Percentiles rank a stretch among this genome's conserved stretches.
These are phyloP conservation scores for Ehretia macrophylla DNA, from an alignment of 257 asterid species.

Conservation along the genomic window DNA sequence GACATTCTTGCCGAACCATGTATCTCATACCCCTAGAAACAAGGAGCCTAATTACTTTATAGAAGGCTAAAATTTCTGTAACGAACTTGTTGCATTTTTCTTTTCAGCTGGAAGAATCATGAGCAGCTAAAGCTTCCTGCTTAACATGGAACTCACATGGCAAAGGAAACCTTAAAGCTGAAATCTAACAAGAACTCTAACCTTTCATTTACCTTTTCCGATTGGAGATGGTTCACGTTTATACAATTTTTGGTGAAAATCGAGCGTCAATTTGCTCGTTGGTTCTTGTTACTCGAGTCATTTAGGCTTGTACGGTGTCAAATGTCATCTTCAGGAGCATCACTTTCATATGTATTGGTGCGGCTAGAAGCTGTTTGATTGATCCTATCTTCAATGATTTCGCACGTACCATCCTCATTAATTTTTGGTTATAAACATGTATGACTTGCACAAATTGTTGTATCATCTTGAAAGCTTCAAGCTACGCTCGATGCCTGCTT, in stretches of 20 bases:
- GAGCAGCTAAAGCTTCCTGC: constrained; percentile 41
- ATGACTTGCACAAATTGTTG: no score
- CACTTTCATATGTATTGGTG: no score
- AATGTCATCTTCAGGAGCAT: no score
- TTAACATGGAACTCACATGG: constrained; percentile 7
- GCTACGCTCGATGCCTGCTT: no score
- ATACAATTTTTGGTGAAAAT: background rate
- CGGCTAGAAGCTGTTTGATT: no score
- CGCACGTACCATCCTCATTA: no score
- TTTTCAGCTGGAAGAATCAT: constrained; percentile 39
- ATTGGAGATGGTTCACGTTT: background rate
- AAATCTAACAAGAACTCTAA: background rate
- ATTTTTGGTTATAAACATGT: no score
- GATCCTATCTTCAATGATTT: no score
- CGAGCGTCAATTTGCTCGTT: background rate
- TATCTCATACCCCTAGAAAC: background rate
- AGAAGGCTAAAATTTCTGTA: background rate
- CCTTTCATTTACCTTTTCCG: background rate
- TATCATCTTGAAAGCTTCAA: no score
- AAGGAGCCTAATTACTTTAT: no score
- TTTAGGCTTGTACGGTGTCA: no score
- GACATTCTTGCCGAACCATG: background rate
- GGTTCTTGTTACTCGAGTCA: no score
- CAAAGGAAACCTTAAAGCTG: background rate
- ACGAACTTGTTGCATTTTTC: background rate